Conservation (phyloP, 176 grass and related monocot genomes). For the Raddia guianensis region DNA sequence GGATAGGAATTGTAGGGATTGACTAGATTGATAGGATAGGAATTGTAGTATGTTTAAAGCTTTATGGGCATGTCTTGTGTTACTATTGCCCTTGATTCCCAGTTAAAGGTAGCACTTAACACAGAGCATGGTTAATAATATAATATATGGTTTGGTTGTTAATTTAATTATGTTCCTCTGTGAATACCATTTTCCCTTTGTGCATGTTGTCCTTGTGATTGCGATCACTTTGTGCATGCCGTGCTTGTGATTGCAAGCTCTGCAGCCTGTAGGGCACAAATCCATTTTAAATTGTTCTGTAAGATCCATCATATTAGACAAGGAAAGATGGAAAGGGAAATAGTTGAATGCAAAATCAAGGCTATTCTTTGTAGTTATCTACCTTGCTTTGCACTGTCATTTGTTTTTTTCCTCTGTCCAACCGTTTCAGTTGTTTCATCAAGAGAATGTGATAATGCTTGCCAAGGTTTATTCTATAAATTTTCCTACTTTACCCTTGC, state of each 20-base stretch:
- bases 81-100: constrained; percentile 18
- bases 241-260: background rate
- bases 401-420: constrained; percentile 8
- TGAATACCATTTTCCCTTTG: background rate
- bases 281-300: background rate
- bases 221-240: background rate
- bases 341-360: background rate
- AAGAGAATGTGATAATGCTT: constrained; percentile 24
- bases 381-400: background rate
- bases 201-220: no score
- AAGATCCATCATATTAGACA: background rate
- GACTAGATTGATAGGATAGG: background rate
- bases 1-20: background rate
- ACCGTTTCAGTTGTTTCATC: background rate
- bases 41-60: background rate
- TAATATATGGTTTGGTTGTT: constrained; percentile 2
- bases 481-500: background rate
- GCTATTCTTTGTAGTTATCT: background rate
- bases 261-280: background rate
- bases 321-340: constrained; percentile 9
- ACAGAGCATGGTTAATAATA: constrained; percentile 5
- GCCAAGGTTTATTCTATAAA: background rate
- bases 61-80: background rate
- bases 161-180: constrained; percentile 7
- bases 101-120: background rate